Base-by-base conservation (phyloP, 73 alveolate species). In the Symbiodinium pilosum region DNA sequence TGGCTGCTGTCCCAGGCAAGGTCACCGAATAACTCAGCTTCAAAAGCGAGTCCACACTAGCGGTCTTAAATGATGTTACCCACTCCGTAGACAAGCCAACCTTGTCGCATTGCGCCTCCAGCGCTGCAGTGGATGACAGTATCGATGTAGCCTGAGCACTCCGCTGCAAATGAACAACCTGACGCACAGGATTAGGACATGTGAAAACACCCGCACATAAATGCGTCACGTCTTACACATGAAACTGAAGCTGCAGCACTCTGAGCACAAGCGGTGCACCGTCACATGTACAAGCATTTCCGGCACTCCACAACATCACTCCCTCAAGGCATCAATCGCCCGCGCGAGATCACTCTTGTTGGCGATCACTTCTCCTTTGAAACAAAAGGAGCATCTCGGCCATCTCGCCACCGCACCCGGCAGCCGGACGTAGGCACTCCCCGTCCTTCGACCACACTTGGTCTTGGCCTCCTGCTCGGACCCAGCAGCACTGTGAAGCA, bases 11-110 rank as follows among this genome's bases (percentile, higher is more conserved):
- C 1, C 93, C 93, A 3, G 93, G 93, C 3, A 32, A n/a, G 11
- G 83, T 3, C 40, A 86, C 56, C 2, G 93, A 81, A 51, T 86
- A 47, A 36, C 83, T 32, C 36, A 86, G 93, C 21, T 86, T 86
- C 2, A 77, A 47, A 0, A 86, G 26, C 9, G 93, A 51, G 40
- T 86, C 41, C 0, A 86, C 38, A 0, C 24, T 28, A 3, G 93
- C 47, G 3, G 40, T 42, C 56, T 86, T 47, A 38, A 86, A 34
- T 0, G 93, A 81, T 3, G 28, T 26, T 1, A 86, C 41, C 93
- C 93, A 86, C 0, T 32, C 83, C 0, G n/a, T 39, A 4, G 44
- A 32, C 8, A 86, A 54, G 40, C 54, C 51, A 20, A 40, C 83
- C 18, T 28, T 34, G 39, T 16, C 38, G 14, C 83, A 69, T 39